Base-by-base conservation (phyloP, 345 rosid species). In the Pistacia vera region DNA sequence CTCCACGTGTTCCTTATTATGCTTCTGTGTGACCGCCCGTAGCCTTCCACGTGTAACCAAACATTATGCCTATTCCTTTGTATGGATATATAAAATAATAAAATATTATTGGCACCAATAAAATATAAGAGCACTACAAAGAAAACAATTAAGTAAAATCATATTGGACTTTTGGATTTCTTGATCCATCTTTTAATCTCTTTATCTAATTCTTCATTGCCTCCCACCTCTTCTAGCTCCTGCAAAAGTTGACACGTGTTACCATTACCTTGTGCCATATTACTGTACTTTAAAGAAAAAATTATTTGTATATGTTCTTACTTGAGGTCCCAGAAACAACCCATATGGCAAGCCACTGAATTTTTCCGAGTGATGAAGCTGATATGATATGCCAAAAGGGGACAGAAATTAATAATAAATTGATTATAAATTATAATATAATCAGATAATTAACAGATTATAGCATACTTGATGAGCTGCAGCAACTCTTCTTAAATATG, bases 341-440 rank as follows among this genome's bases (percentile, higher is more conserved):
- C 92, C 92, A 71, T 82, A 91, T 11, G 95, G 95, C 56, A 91
- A 85, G 1, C 95, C 95, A 46, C 81, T 8, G 63, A 89, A 87
- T 80, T 85, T 87, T 0, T 89, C 87, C 18, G 92, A 80, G 55
- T 91, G 92, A 75, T 91, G 92, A 62, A 89, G 83, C 95, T 91
- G 77, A 28, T 63, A 52, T 0, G 25, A 28, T 63, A 52, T 0
- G 8, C 56, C 25, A 41, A 46, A 41, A 72, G 4, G 2, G 12
- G 18, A 18, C 63, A 46, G 63, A 8, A 67, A 18, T 8, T 13
- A 63, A 49, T 51, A 68, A 3, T 65, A 9, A 30, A 0, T 20
- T 66, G 5, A 3, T 25, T 46, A 20, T 1, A 25, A 33, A n/a
- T 16, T 61, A 41, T 41, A 8, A 41, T 41, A 10, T 11, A 33